A percentile compares a stretch with the other conserved stretches of the same genome.
These are phyloP conservation scores for Radiomyces spectabilis DNA, from an alignment of 192 early-diverging fungal genomes.

Conservation along the genomic window DNA sequence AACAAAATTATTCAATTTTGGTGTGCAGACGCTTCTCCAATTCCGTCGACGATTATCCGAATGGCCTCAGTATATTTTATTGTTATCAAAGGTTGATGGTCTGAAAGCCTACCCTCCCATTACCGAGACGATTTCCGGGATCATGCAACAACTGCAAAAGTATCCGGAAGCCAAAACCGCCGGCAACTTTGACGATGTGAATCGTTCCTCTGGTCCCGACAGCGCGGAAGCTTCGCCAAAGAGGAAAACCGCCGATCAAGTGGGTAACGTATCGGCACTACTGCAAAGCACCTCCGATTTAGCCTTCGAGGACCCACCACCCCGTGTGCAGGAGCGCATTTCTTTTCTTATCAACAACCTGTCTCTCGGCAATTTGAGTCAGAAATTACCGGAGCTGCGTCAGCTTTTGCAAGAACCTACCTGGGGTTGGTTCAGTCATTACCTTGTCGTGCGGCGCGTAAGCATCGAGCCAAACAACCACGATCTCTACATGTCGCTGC, in stretches of 20 bases:
- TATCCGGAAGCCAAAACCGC: neutral
- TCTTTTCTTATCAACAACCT: constrained; percentile 98
- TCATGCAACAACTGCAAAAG: constrained; percentile 1
- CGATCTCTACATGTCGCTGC: constrained; percentile 72
- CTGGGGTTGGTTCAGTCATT: constrained; percentile 89
- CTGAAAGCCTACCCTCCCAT: neutral
- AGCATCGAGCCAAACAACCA: constrained; percentile 97
- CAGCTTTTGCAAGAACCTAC: constrained; percentile 59
- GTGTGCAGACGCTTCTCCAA: constrained; percentile 74
- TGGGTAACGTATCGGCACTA: constrained; percentile 2
- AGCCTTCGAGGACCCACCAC: constrained; percentile 9
- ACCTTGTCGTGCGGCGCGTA: constrained; percentile 88
- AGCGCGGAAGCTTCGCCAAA: neutral
- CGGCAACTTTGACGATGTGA: neutral
- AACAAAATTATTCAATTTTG: constrained; percentile 88
- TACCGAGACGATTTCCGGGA: constrained; percentile 4
- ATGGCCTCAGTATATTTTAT: constrained; percentile 84
- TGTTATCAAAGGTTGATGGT: constrained; percentile 73
- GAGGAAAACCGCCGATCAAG: neutral
- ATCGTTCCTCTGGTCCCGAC: too few species aligned
- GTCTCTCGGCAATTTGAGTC: constrained; percentile 72
- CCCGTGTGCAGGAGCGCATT: constrained; percentile 72
- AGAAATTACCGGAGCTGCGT: constrained; percentile 70
- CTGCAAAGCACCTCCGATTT: neutral
- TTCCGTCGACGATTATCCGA: constrained; percentile 76